phyloP scores from a whole-genome alignment of 352 stramenopile genomes.

The Globisporangium rhizosaccharum region DNA sequence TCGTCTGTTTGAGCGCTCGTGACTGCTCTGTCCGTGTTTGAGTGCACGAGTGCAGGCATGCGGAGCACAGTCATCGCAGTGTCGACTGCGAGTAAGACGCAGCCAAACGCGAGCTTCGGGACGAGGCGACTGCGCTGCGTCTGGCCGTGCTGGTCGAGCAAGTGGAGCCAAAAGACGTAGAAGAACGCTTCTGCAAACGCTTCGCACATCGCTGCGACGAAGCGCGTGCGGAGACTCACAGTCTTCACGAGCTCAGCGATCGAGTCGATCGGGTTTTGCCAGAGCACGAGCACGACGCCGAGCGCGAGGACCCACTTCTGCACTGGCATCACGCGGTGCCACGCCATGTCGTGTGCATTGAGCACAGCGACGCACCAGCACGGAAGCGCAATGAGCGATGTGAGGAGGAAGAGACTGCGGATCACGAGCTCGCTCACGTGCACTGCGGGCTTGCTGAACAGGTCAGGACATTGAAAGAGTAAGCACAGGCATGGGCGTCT shows the following conservation, averaged over 20 bases:
- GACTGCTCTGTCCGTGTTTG: not conserved
- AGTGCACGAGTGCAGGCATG: slow-evolving; percentile 51
- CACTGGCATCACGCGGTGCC: slow-evolving; percentile 46
- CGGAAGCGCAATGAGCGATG: slow-evolving; percentile 55
- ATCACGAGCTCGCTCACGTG: slow-evolving; percentile 68
- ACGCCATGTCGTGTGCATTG: slow-evolving; percentile 47
- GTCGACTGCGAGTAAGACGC: slow-evolving; percentile 44
- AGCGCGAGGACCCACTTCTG: slow-evolving; percentile 72
- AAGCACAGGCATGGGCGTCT: not conserved
- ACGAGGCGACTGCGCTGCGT: slow-evolving; percentile 13
- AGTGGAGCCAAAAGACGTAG: slow-evolving; percentile 76
- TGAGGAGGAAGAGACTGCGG: slow-evolving; percentile 47
- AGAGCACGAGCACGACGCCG: slow-evolving; percentile 68
- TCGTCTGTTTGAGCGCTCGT: slow-evolving; percentile 30
- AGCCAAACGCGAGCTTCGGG: slow-evolving; percentile 34
- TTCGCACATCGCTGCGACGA: slow-evolving; percentile 60
- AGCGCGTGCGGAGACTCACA: slow-evolving; percentile 53
- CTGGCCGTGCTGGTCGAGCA: slow-evolving; percentile 61
- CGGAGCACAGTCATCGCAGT: slow-evolving; percentile 55
- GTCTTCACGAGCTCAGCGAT: slow-evolving; percentile 49
- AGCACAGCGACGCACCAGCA: slow-evolving; percentile 67
- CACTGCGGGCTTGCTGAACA: slow-evolving; percentile 56
- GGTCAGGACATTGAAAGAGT: not conserved
- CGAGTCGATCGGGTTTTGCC: slow-evolving; percentile 78
- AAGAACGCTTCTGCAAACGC: slow-evolving; percentile 71